A percentile compares a stretch with the other conserved stretches of the same genome.
phyloP scores from a whole-genome alignment of 179 eudicot species.

The Amaranthus tricolor region DNA sequence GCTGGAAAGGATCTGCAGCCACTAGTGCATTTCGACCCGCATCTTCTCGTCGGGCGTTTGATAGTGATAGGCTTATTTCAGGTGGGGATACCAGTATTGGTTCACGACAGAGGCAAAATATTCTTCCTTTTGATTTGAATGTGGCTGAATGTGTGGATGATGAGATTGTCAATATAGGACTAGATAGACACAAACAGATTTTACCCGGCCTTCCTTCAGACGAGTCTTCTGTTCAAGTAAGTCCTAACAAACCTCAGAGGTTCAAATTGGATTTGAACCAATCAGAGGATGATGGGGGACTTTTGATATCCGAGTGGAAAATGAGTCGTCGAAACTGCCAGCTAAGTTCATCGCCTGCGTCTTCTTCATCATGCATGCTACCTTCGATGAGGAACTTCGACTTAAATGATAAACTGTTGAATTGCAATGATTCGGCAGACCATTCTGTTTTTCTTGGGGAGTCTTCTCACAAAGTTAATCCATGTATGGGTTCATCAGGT shows the following conservation, averaged over 20 bases:
- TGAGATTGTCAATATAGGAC: constrained; percentile 26
- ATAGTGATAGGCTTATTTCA: constrained; percentile 44
- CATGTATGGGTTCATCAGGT: constrained; percentile 35
- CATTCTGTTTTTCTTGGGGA: constrained; percentile 33
- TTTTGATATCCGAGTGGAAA: constrained; percentile 41
- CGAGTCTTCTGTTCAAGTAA: constrained; percentile 52
- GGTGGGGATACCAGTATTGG: constrained; percentile 43
- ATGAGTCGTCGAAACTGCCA: constrained; percentile 33
- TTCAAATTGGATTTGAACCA: constrained; percentile 66
- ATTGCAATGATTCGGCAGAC: constrained; percentile 37
- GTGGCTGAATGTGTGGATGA: constrained; percentile 56
- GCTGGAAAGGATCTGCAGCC: constrained; percentile 92
- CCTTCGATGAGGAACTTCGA: constrained; percentile 57
- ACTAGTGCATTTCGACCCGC: constrained; percentile 86
- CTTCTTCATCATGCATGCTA: constrained; percentile 65
- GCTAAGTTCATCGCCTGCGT: constrained; percentile 51
- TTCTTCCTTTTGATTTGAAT: constrained; percentile 71
- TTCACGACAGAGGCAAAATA: constrained; percentile 50
- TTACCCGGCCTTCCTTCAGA: constrained; percentile 41
- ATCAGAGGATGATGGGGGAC: constrained; percentile 56
- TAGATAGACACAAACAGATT: constrained; percentile 25
- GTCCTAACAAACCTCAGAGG: constrained; percentile 45
- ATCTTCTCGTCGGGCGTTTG: constrained; percentile 52
- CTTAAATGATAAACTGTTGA: constrained; percentile 65
- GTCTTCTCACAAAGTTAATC: constrained; percentile 36